Base-by-base conservation (phyloP, 1,139 yeast species). In the Kurtzmaniella quercitrusa region DNA sequence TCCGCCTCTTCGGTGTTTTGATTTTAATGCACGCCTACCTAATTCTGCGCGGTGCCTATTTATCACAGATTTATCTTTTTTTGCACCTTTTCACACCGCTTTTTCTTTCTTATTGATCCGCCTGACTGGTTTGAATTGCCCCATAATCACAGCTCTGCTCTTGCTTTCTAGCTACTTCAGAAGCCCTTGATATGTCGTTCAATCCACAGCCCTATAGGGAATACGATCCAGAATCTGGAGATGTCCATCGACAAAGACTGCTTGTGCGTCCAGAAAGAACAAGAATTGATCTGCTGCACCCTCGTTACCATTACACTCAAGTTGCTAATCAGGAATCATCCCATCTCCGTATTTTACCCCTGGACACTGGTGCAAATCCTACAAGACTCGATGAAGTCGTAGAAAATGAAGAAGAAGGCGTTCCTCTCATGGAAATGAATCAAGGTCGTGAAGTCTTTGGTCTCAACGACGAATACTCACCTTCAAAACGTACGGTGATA, bases 221-320 rank as follows among this genome's bases (percentile, higher is more conserved):
- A 50, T 70, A 69, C 47, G 80, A 76, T 55, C 72, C 73, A 1
- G 82, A 76, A 51, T 46, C 76, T 2, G 78, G 76, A 20, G 74
- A 74, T 33, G 42, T 77, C 36, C 58, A 65, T 35, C 62, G 93
- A 43, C 84, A 82, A 56, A 74, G 75, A 55, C 85, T 95, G 1
- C 69, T 88, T 49, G 85, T 88, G 35, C 74, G 87, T 49, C 95
- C 94, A 2, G 96, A 88, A 59, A 73, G 96, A 50, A 80, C 84
- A 40, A 69, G 89, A 44, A 67, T 85, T 49, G 71, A 75, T 50
- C 81, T 78, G 12, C 76, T 74, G 47, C 87, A 86, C 57, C 94
- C 93, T 2, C 80, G 84, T 45, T 85, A 74, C 61, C 91, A 86
- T 59, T 88, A 88, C 61, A 77, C 88, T n/a, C 91, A 85, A 53